Base-by-base conservation (phyloP, 768 basidiomycete species). In the Boletus sp. region DNA sequence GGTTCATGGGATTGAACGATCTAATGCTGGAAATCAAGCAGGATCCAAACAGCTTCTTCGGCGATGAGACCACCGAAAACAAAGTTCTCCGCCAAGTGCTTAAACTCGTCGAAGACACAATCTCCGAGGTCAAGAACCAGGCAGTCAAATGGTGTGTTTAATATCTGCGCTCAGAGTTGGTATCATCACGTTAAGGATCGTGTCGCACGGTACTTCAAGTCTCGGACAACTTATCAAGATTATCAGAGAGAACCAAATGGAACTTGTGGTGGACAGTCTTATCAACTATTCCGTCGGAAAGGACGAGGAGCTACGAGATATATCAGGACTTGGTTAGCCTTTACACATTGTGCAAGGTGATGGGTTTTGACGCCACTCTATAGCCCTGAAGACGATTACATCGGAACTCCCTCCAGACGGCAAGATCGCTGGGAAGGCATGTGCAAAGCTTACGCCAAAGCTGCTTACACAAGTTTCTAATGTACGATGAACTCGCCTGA, bases 81-180 rank as follows among this genome's bases (percentile, higher is more conserved):
- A 90, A 89, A 69, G 86, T 96, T 50, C 80, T 96, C 47, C 84
- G 83, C 41, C 86, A 90, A 70, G 94, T 98, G 1, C 78, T 98
- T 42, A 78, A 84, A 35, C 82, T 98, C 18, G 88, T 98, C 5
- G 90, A 92, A 68, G 97, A 99, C 76, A 89, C 88, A 74, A 98
- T 95, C 63, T 94, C 94, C 8, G 97, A 99, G 77, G 97, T 98
- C 61, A 98, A 98, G 79, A 97, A 97, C 67, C 89, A 92, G 71
- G 93, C 94, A 2, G 96, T 97, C 11, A 94, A 95, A 77, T 95
- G 94, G 96, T 91, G 64, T 70, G 35, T 47, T n/a, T 37, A 2
- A 40, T 28, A 18, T 50, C 24, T 35, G 11, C 11, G 53, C 33
- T 20, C 35, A 17, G 20, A 28, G 1, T 20, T 46, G 14, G 18